Conservation (phyloP, 495 filamentous ascomycete species). For the Stereocaulon alpinum region DNA sequence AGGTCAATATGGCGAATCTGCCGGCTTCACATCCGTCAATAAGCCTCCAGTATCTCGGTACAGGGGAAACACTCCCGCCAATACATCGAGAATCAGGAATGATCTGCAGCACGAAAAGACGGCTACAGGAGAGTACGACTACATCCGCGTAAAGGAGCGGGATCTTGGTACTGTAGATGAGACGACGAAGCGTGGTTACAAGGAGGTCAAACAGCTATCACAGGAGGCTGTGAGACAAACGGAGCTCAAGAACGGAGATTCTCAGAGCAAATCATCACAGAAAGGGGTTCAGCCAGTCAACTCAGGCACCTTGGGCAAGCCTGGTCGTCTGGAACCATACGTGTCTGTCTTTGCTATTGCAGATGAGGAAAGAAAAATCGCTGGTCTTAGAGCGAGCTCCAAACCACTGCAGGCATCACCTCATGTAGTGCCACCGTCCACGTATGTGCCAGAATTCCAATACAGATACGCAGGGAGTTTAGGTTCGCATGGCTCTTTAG, state of each 20-base stretch:
- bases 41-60: not conserved
- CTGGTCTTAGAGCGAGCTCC: slow-evolving; percentile 1
- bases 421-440: slow-evolving; percentile 32
- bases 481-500: not conserved
- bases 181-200: not conserved
- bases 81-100: not conserved
- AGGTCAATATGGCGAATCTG: not conserved
- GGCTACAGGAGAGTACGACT: not conserved
- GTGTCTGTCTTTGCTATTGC: not conserved
- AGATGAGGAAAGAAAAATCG: not conserved
- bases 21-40: not conserved
- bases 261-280: slow-evolving; percentile 1
- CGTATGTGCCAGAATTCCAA: slow-evolving; percentile 37
- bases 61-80: not conserved
- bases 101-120: not conserved
- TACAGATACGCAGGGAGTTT: slow-evolving; percentile 25
- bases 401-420: slow-evolving; percentile 23
- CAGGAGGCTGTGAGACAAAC: slow-evolving; percentile 3
- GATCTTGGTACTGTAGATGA: not conserved
- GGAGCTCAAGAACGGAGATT: not conserved
- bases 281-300: not conserved
- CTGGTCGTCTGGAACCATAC: slow-evolving; percentile 1
- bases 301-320: not conserved
- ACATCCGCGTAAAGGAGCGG: not conserved
- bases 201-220: slow-evolving; percentile 7